Evolutionary conservation across 768 basidiomycete species (phyloP), one percentile per base, ranked within the genome.

Genomic region (Pleurotus pulmonarius): DNA sequence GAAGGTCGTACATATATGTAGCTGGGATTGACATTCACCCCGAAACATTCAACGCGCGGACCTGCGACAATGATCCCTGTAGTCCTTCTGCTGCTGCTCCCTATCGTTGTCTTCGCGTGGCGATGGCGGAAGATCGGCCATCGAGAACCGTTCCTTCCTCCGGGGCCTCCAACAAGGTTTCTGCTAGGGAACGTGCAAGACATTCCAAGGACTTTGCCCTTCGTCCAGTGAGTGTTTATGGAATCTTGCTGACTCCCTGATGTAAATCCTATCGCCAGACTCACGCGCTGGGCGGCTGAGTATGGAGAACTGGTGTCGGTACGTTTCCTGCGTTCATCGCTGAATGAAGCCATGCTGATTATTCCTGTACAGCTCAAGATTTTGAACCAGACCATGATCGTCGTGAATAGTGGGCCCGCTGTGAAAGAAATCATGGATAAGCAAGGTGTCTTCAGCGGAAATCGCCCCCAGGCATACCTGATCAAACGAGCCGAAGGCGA

Each of bases 401-500:
- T 67, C n/a, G 29, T 67, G 6, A 64, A 61, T 49, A 26, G 58
- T 11, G 63, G 63, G 2, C 59, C 56, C 9, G 49, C 61, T 4
- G 53, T 67, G 0, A 59, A 57, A 26, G 66, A 67, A 34, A 20
- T 67, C 13, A 56, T 67, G 45, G 66, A 67, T 40, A 65, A 64
- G 43, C 67, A 54, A 40, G 60, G 66, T 13, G 22, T 45, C n/a
- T 38, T 52, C 15, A 62, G 47, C 15, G 44, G 51, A 18, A 64
- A 64, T 48, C 62, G 66, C n/a, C 66, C 67, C 4, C 45, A 47
- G 34, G 54, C 61, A 11, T 43, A 58, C 43, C 60, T 63, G 60
- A 55, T 61, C 51, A 58, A 58, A 24, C 60, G 59, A 3, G 24
- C 58, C 47, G 59, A 58, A 26, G 48, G 58, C 64, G 63, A 5